Evolutionary conservation across 805 yeast genomes (phyloP).

Genomic region (Saccharomycopsis sp.): DNA sequence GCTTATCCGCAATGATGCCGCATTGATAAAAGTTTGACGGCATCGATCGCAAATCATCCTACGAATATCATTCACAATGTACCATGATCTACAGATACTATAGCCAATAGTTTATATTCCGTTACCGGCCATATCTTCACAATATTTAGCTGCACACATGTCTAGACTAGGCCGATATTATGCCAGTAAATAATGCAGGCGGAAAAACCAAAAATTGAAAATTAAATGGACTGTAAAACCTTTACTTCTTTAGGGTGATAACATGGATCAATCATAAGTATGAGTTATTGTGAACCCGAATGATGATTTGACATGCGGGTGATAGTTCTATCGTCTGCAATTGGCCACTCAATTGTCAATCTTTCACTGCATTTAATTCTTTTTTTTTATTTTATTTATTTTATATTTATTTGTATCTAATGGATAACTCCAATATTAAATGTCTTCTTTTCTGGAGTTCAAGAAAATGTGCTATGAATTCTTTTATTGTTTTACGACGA

Average conservation of each 20-base stretch:
- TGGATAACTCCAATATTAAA: background rate
- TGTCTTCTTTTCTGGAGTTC: background rate
- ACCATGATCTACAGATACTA: no score
- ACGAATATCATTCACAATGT: no score
- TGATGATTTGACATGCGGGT: background rate
- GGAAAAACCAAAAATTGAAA: background rate
- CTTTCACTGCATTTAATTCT: background rate
- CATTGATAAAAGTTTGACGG: background rate
- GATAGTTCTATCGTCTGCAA: background rate
- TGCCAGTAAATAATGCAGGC: background rate
- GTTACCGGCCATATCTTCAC: no score
- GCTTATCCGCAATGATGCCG: background rate
- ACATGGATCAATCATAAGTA: background rate
- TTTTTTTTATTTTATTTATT: no score
- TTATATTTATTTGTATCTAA: background rate
- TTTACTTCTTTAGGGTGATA: background rate
- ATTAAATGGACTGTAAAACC: background rate
- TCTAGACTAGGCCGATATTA: no score
- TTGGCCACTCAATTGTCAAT: background rate
- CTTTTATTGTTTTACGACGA: background rate
- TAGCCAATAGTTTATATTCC: no score
- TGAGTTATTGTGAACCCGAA: background rate
- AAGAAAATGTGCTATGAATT: background rate
- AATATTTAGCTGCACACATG: no score
- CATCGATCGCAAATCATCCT: background rate